Conservation (phyloP, 441 rosid genomes). For the Aleurites moluccanus region DNA sequence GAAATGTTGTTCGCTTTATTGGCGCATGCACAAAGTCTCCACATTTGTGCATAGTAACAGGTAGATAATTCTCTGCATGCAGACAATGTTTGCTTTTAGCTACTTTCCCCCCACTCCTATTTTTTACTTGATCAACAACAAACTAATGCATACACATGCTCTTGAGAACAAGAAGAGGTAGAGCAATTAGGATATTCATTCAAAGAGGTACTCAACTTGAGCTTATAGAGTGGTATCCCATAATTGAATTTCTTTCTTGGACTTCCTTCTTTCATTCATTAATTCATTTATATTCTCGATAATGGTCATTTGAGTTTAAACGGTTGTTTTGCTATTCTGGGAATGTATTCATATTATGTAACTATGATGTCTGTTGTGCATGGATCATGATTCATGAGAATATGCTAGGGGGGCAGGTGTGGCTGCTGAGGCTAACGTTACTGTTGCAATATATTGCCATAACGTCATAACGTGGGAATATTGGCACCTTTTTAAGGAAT, state of each 20-base stretch:
- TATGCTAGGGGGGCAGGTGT: neutral
- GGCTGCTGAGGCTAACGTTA: neutral
- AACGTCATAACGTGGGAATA: too few species aligned
- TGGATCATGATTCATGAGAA: slow-evolving; percentile 6
- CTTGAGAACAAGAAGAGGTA: neutral
- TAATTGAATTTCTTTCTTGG: neutral
- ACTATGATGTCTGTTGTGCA: neutral
- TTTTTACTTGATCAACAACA: neutral
- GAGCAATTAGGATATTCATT: neutral
- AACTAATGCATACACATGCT: neutral
- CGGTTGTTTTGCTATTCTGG: neutral
- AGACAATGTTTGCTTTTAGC: neutral
- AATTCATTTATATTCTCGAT: neutral
- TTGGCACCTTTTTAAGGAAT: too few species aligned
- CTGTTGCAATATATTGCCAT: too few species aligned
- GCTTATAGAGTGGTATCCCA: neutral
- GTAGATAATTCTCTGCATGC: slow-evolving; percentile 28
- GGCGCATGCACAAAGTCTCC: slow-evolving; percentile 72
- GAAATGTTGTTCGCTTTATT: slow-evolving; percentile 65
- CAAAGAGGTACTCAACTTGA: neutral
- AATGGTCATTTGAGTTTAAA: neutral
- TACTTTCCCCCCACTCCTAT: neutral
- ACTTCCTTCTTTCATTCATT: neutral
- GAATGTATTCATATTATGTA: neutral
- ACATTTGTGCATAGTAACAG: slow-evolving; percentile 70